phyloP scores from a whole-genome alignment of 1,284 basidiomycete genomes.

The Coniferiporia sulphurascens region DNA sequence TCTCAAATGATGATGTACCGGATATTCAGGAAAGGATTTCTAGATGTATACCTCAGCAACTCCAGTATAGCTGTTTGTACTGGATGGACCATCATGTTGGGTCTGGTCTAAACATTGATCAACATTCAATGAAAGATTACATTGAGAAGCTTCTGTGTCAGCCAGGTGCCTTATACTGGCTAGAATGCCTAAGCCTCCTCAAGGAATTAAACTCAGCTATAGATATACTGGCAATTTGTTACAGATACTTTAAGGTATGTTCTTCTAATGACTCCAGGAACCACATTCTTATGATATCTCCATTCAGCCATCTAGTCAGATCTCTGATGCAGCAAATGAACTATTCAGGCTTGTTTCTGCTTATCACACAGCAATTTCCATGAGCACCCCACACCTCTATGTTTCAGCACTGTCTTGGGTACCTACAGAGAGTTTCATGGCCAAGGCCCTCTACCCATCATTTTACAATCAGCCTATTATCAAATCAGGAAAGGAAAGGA shows the following conservation, averaged over 20 bases:
- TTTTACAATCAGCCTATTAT: neutral
- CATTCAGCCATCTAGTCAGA: neutral
- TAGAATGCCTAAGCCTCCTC: neutral
- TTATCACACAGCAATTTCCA: neutral
- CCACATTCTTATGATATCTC: neutral
- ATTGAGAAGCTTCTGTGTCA: neutral
- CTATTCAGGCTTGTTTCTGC: neutral
- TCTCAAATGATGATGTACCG: slow-evolving; percentile 21
- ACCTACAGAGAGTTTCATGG: neutral
- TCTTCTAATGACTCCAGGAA: neutral
- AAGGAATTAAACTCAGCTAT: neutral
- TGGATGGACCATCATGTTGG: slow-evolving; percentile 25
- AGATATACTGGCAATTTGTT: neutral
- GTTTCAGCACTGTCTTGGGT: slow-evolving; percentile 6
- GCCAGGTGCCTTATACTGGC: neutral
- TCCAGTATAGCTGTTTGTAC: slow-evolving; percentile 25
- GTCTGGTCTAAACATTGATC: neutral
- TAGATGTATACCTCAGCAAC: slow-evolving; percentile 19
- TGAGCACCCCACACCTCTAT: slow-evolving; percentile 11
- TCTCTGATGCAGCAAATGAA: neutral
- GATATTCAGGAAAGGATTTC: slow-evolving; percentile 20
- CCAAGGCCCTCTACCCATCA: neutral
- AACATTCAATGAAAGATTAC: neutral
- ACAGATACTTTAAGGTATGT: neutral
- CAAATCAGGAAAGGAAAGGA: neutral